Conservation (phyloP, 345 rosid species). For the Carallia brachiata region DNA sequence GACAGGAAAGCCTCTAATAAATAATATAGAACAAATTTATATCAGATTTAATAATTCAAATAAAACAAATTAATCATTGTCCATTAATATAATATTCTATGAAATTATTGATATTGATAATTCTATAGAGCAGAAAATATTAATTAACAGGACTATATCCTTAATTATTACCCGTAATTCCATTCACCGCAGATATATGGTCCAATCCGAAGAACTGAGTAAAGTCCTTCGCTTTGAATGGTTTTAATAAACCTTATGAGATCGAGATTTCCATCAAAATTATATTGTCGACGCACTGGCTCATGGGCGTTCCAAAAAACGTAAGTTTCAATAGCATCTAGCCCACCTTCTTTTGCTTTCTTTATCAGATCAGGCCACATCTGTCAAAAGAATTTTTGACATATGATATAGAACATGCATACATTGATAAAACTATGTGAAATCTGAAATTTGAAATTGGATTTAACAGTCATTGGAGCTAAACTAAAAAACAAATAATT, state of each 20-base stretch:
- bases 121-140: too few relatives aligned
- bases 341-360: constrained; percentile 59
- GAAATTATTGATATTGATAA: too few relatives aligned
- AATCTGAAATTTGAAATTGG: too few relatives aligned
- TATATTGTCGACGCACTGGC: constrained; percentile 38
- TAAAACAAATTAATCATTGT: too few relatives aligned
- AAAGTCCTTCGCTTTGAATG: constrained; percentile 43
- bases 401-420: not conserved
- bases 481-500: too few relatives aligned
- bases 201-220: constrained; percentile 62
- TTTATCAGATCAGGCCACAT: constrained; percentile 67
- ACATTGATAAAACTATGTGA: too few relatives aligned
- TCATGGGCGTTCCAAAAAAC: constrained; percentile 75
- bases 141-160: too few relatives aligned
- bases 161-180: constrained; percentile 47
- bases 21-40: not conserved
- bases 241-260: constrained; percentile 54
- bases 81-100: too few relatives aligned
- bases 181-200: constrained; percentile 77
- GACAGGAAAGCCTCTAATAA: constrained; percentile 54
- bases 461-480: too few relatives aligned
- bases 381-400: constrained; percentile 14
- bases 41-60: not conserved
- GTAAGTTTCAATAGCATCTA: constrained; percentile 64
- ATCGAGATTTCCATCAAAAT: constrained; percentile 49